Evolutionary conservation across 495 filamentous ascomycete species (phyloP).

Genomic region (Daldinia loculata): DNA sequence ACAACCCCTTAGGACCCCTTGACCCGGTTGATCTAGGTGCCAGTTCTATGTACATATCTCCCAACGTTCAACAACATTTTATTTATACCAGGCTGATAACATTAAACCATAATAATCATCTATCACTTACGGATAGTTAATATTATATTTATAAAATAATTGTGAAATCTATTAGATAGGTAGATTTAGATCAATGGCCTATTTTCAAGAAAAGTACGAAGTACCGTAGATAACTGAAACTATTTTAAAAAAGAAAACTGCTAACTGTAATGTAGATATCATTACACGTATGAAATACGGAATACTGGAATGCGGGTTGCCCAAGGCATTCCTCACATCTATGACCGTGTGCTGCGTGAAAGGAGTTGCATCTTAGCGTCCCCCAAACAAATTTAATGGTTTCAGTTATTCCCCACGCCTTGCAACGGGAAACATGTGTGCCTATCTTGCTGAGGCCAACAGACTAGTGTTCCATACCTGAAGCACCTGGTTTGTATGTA

Average conservation of each 20-base stretch:
- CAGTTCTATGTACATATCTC: neutral
- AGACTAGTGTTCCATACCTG: conserved; percentile 1
- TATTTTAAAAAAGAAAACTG: too few relatives aligned
- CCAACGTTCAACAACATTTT: neutral
- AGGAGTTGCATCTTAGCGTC: conserved; percentile 23
- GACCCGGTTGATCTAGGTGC: neutral
- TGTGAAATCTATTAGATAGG: too few relatives aligned
- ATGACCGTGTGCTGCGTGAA: conserved; percentile 18
- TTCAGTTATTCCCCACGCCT: conserved; percentile 29
- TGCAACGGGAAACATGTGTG: conserved; percentile 25
- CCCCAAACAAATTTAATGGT: conserved; percentile 23
- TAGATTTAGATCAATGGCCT: too few relatives aligned
- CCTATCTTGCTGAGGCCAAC: neutral
- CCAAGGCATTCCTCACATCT: conserved; percentile 18
- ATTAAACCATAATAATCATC: too few relatives aligned
- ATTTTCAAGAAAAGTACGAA: neutral
- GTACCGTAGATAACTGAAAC: too few relatives aligned
- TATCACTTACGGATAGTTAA: too few relatives aligned
- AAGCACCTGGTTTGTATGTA: neutral
- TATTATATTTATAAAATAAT: too few relatives aligned
- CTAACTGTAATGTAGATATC: neutral
- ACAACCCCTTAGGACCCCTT: conserved; percentile 2
- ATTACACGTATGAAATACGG: neutral
- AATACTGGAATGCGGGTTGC: conserved; percentile 1
- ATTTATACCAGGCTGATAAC: too few relatives aligned